Evolutionary conservation across 106 monocot species (phyloP).

Genomic region (Gastrodia elata): DNA sequence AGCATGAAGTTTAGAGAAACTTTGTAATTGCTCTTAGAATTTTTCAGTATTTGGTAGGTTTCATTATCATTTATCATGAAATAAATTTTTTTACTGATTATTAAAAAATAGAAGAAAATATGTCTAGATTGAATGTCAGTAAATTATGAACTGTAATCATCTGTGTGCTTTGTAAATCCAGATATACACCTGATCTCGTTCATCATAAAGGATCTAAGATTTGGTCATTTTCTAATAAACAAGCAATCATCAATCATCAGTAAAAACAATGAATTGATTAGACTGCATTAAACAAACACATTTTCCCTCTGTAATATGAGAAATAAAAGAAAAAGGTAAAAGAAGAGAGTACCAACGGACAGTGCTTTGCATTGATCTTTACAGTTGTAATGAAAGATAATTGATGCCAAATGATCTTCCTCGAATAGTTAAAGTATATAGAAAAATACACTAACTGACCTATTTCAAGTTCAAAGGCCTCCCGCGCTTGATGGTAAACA

Average conservation of each 20-base stretch:
- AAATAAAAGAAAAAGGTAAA: not conserved
- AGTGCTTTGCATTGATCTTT: not conserved
- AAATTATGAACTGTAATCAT: not conserved
- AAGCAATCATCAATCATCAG: not conserved
- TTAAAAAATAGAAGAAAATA: not conserved
- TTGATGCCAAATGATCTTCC: not conserved
- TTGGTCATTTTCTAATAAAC: not conserved
- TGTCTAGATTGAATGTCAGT: not conserved
- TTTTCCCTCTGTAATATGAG: not conserved
- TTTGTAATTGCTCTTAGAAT: not conserved
- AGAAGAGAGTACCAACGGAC: not conserved
- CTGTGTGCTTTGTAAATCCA: not conserved
- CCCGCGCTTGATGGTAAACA: conserved; percentile 84
- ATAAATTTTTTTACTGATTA: not conserved
- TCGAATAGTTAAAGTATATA: not conserved
- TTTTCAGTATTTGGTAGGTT: not conserved
- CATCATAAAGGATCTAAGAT: not conserved
- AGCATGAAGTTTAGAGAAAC: too few relatives aligned
- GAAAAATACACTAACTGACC: conserved; percentile 36
- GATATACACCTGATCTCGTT: not conserved
- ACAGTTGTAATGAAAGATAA: not conserved
- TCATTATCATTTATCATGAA: not conserved
- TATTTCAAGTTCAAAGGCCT: conserved; percentile 83
- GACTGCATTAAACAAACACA: not conserved
- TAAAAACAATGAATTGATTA: not conserved